These are phyloP conservation scores for Tetracentron sinense DNA, from an alignment of 164 flowering plant genomes.

Conservation along the genomic window DNA sequence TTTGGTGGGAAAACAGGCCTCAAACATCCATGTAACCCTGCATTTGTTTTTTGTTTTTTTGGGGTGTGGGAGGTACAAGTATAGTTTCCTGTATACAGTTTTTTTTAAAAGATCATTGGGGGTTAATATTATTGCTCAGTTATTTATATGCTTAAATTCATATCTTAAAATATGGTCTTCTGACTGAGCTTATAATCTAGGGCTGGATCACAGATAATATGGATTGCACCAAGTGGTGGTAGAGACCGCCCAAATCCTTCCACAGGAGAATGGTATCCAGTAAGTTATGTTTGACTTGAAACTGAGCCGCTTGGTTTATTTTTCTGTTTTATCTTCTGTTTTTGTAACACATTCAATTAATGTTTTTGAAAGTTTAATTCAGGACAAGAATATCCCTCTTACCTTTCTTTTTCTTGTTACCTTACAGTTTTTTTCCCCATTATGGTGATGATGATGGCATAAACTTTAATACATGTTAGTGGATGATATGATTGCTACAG, in stretches of 20 bases:
- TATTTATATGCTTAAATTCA: too few species aligned
- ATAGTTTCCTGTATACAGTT: too few species aligned
- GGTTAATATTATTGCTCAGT: too few species aligned
- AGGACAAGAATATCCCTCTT: background rate
- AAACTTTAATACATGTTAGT: background rate
- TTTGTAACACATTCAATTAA: too few species aligned
- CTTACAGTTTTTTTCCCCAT: background rate
- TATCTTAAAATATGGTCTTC: constrained; percentile 12
- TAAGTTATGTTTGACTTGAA: constrained; percentile 28
- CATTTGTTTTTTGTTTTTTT: too few species aligned
- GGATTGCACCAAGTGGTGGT: constrained; percentile 99
- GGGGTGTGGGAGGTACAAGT: too few species aligned
- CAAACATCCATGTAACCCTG: too few species aligned
- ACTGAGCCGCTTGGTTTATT: background rate
- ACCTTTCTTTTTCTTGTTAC: background rate
- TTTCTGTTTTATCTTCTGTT: background rate
- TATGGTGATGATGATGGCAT: background rate
- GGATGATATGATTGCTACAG: background rate
- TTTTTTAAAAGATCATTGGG: too few species aligned
- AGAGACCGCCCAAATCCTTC: constrained; percentile 88
- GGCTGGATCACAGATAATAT: constrained; percentile 79
- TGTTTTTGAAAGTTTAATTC: background rate
- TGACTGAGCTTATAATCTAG: constrained; percentile 30
- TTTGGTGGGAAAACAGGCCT: too few species aligned
- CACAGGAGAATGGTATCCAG: constrained; percentile 84